Evolutionary conservation across 805 yeast genomes (phyloP), one percentile per base, ranked within the genome.

Genomic region (Myxozyma mucilagina): DNA sequence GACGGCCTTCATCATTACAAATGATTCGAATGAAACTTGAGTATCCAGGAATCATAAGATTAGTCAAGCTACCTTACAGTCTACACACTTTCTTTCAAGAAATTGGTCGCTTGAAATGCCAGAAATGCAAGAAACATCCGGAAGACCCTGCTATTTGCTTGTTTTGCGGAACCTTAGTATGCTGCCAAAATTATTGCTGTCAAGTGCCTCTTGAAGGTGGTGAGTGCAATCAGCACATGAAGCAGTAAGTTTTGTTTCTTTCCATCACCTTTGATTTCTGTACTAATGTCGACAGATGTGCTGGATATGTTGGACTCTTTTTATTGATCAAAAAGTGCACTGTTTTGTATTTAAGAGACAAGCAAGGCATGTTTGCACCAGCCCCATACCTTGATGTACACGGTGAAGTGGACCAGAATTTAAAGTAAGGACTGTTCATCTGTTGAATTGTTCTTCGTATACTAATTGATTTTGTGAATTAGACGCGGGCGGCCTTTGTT

Each of bases 331-430:
- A 86, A 66, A 87, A 85, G 64, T 81, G 89, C 64, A 76, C 86
- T 11, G 70, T 89, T 31, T 74, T 90, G 54, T 70, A 90, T 38
- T 71, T 93, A 50, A 82, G 87, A 60, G 84, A 84, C 53, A 87
- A 86, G 7, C 86, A 87, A 41, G 99, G 99, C 0, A 84, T 96
- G 0, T 93, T 93, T 72, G 80, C 83, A 62, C 85, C 84, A 38
- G 87, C 96, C 2, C 98, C 98, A 0, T 93, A 86, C 70, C 74
- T 89, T 39, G 97, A 92, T 71, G 80, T 80, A 39, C 96, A 90
- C 72, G 97, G 97, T 0, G 97, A 92, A 69, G 74, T 85, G 14
- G 90, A 92, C 53, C 87, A 85, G 47, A 92, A 87, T 54, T 78
- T 84, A 65, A 87, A 67, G 67, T 64, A 59, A 44, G 69, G 56